Conservation (phyloP, 371 early-diverging fungal genomes). For the Catenaria anguillulae region DNA sequence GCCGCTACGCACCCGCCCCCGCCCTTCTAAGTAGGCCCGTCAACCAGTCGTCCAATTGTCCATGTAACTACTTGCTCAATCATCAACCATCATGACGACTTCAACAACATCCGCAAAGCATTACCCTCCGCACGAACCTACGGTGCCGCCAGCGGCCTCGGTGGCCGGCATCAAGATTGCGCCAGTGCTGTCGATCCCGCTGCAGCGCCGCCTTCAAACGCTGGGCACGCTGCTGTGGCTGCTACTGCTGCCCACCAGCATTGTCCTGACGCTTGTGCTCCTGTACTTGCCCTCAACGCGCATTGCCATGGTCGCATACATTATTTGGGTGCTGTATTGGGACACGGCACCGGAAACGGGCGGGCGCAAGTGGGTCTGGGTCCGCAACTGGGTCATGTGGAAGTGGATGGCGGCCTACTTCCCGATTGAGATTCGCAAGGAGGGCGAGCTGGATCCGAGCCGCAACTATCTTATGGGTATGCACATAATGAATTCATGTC, state of each 20-base stretch:
- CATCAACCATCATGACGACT: no score
- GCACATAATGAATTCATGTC: background rate
- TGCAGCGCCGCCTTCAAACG: conserved; percentile 56
- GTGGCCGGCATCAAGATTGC: background rate
- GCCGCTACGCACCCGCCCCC: no score
- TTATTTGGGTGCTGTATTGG: conserved; percentile 37
- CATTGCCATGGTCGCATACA: conserved; percentile 50
- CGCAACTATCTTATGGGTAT: conserved; percentile 41
- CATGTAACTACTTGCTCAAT: no score
- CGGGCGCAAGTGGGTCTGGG: background rate
- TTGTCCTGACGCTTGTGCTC: conserved; percentile 28
- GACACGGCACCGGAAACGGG: conserved; percentile 28
- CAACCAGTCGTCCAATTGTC: no score
- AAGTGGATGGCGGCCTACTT: conserved; percentile 39
- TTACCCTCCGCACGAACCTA: no score
- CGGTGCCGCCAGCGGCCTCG: no score
- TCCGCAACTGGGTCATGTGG: background rate
- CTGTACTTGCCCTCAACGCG: conserved; percentile 31
- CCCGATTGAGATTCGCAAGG: conserved; percentile 56
- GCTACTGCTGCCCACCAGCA: conserved; percentile 32
- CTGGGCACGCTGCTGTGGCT: conserved; percentile 45
- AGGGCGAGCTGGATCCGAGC: conserved; percentile 24
- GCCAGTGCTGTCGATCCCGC: conserved; percentile 48
- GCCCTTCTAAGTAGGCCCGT: no score
- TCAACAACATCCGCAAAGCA: no score